Conservation (phyloP, 768 basidiomycete species). For the Antrodiella citrinella region DNA sequence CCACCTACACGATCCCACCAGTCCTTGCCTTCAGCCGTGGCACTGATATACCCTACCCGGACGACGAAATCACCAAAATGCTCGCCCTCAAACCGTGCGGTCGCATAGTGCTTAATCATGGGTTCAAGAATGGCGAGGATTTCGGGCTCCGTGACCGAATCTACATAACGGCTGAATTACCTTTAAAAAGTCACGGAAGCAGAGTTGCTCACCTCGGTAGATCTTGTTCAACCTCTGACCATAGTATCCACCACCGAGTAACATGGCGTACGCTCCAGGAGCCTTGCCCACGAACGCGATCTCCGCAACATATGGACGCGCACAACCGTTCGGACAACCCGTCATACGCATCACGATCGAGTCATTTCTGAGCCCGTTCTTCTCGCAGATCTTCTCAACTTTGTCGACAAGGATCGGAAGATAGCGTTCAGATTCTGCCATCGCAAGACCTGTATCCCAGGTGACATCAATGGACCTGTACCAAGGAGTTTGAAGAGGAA, state of each 20-base stretch:
- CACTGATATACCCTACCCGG: constrained; percentile 82
- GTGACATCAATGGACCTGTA: no score
- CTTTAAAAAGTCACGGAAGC: no score
- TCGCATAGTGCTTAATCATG: constrained; percentile 92
- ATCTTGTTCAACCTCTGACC: constrained; percentile 96
- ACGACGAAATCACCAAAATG: constrained; percentile 95
- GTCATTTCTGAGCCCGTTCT: constrained; percentile 88
- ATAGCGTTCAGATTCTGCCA: constrained; percentile 84
- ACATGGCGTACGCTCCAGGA: constrained; percentile 85
- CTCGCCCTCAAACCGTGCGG: constrained; percentile 82
- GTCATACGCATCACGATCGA: constrained; percentile 99
- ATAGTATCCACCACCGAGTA: constrained; percentile 92
- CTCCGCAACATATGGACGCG: constrained; percentile 91
- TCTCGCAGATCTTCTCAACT: constrained; percentile 91
- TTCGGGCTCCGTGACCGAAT: constrained; percentile 84
- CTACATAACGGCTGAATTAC: constrained; percentile 29
- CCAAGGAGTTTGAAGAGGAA: no score
- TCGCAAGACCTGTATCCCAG: constrained; percentile 58
- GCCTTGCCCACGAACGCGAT: constrained; percentile 97
- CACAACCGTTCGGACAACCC: constrained; percentile 91
- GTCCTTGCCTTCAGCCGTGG: constrained; percentile 72
- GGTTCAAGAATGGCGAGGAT: constrained; percentile 83
- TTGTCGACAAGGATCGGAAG: constrained; percentile 89
- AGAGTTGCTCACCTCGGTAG: constrained; percentile 59
- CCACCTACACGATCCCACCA: constrained; percentile 88